These are phyloP conservation scores for Borealophlyctis nickersoniae DNA, from an alignment of 192 early-diverging fungal genomes.

Conservation along the genomic window DNA sequence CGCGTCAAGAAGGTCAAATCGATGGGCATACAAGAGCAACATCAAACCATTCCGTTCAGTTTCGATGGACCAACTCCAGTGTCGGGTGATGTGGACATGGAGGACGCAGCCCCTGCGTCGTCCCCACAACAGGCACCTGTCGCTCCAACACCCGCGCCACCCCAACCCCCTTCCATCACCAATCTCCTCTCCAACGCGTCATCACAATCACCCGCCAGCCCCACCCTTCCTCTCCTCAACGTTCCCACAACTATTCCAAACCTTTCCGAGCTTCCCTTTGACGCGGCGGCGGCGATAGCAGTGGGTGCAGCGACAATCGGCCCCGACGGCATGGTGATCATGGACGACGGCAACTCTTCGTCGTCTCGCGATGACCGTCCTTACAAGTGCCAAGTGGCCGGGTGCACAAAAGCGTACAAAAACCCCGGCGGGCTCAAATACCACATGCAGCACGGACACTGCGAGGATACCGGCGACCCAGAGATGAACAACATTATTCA, in stretches of 20 bases:
- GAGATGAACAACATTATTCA: constrained; percentile 59
- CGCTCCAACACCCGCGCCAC: constrained; percentile 8
- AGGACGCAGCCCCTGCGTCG: constrained; percentile 25
- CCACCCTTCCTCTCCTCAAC: neutral
- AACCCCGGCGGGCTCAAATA: constrained; percentile 99
- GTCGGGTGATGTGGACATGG: constrained; percentile 37
- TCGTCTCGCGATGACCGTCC: constrained; percentile 65
- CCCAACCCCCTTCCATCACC: constrained; percentile 13
- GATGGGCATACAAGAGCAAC: constrained; percentile 15
- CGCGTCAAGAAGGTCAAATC: constrained; percentile 27
- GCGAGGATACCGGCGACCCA: constrained; percentile 62
- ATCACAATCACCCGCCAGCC: constrained; percentile 7
- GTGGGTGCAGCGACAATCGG: neutral
- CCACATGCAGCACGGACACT: constrained; percentile 95
- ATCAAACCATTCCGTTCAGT: constrained; percentile 32
- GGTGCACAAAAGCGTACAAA: constrained; percentile 96
- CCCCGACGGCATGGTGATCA: constrained; percentile 20
- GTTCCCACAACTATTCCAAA: neutral
- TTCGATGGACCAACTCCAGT: constrained; percentile 35
- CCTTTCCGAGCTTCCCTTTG: neutral
- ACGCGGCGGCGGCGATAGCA: neutral
- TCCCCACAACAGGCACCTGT: neutral
- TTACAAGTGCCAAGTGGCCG: constrained; percentile 80
- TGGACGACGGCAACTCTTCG: constrained; percentile 32
- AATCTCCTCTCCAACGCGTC: constrained; percentile 19